Evolutionary conservation across 306 rosid genomes (phyloP).

Genomic region (Prunus persica): Prunus_persica_NCBIv2 NC_034015.1:19022501-19023000

Average conservation of each 20-base stretch:
- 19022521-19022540: background rate
- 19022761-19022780: slow-evolving; percentile 8
- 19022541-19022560: too few species aligned
- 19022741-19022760: background rate
- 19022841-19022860: slow-evolving; percentile 78
- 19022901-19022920: slow-evolving; percentile 73
- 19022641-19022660: background rate
- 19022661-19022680: background rate
- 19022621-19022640: background rate
- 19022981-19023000: background rate
- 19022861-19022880: slow-evolving; percentile 82
- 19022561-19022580: background rate
- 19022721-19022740: background rate
- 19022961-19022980: background rate
- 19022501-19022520: too few species aligned
- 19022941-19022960: slow-evolving; percentile 22
- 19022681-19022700: background rate
- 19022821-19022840: slow-evolving; percentile 82
- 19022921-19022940: slow-evolving; percentile 61
- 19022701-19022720: background rate
- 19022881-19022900: slow-evolving; percentile 85
- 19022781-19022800: slow-evolving; percentile 9
- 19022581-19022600: background rate
- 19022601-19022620: background rate
- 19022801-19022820: slow-evolving; percentile 55